Base-by-base conservation (phyloP, 768 basidiomycete genomes). In the Ephemerocybe angulata region DNA sequence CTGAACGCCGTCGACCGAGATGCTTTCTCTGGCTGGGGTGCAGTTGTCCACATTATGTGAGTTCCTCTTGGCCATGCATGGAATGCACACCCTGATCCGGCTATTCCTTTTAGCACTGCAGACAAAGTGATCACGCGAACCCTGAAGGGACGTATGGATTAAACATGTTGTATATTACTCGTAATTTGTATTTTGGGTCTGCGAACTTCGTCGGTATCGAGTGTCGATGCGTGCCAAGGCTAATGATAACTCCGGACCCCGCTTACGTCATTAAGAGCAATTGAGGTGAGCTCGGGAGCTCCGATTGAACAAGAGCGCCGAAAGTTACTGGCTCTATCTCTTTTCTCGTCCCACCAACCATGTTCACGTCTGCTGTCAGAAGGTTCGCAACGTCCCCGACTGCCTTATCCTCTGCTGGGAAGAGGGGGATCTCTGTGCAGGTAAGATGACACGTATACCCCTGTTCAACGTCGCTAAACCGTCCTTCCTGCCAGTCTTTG, bases 11-110 rank as follows among this genome's bases (percentile, higher is more conserved):
- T 98, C 30, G 97, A 99, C 67, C 82, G 97, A 44, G 97, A 98
- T 72, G 94, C 96, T 21, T 92, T 84, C 69, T 97, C 94, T 52
- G 97, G 97, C 56, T 98, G 93, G 94, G 97, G 97, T 40, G 93
- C 87, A 33, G 72, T 97, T 52, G 97, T 99, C 35, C 90, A 98
- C 77, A 77, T 99, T 54, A 90, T 99, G 94, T 96, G 70, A 80
- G 92, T 40, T 35, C 27, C 13, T 31, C 25, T 41, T 30, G 54
- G 54, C 37, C 15, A 15, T 55, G 7, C 57, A 41, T 42, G 38
- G 49, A 19, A 19, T 1, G 27, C 48, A 25, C 27, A 4, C 29
- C 33, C 28, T 56, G 21, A 25, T 30, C n/a, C 3, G 40, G 42
- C 33, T 40, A 57, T 37, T 31, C 53, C 56, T 53, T 60, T 41